These are phyloP conservation scores for Aspergillus candidus DNA, from an alignment of 2,329 filamentous ascomycete species.

Conservation along the genomic window DNA sequence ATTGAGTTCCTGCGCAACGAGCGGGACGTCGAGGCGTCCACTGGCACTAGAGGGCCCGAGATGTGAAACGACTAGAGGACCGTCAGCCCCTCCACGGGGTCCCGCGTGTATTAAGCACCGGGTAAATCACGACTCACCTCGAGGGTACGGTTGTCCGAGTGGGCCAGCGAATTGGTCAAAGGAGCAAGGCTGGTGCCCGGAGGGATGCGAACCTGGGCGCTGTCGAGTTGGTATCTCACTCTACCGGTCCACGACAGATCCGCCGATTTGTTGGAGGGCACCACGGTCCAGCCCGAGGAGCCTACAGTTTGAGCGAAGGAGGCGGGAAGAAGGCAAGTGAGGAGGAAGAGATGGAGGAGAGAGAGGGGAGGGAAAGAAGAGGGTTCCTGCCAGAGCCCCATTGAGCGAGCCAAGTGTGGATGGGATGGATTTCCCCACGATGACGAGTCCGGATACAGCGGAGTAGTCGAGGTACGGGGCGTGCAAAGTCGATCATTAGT, in stretches of 20 bases:
- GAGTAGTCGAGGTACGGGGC: constrained; percentile 11
- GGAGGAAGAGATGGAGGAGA: constrained; percentile 7
- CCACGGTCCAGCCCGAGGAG: constrained; percentile 17
- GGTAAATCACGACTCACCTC: constrained; percentile 16
- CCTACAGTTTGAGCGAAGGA: constrained; percentile 11
- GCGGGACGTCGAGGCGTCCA: constrained; percentile 25
- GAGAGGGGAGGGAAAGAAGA: constrained; percentile 6
- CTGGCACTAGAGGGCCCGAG: constrained; percentile 23
- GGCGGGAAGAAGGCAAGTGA: constrained; percentile 9
- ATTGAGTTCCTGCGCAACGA: constrained; percentile 24
- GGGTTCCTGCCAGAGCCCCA: constrained; percentile 9
- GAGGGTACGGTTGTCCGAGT: constrained; percentile 14
- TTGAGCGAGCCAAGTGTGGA: constrained; percentile 12
- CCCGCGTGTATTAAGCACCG: neutral
- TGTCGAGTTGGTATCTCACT: constrained; percentile 20
- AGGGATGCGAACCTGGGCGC: constrained; percentile 16
- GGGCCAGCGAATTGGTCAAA: constrained; percentile 20
- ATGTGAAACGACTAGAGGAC: constrained; percentile 21
- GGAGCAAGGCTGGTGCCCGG: constrained; percentile 18
- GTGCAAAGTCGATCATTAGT: constrained; percentile 16
- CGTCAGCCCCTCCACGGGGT: neutral
- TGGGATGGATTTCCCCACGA: constrained; percentile 17
- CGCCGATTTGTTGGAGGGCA: constrained; percentile 26
- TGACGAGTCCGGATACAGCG: constrained; percentile 20
- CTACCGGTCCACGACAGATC: constrained; percentile 18